Conservation (phyloP, 192 early-diverging fungal species). For the Linnemannia hyalina region DNA sequence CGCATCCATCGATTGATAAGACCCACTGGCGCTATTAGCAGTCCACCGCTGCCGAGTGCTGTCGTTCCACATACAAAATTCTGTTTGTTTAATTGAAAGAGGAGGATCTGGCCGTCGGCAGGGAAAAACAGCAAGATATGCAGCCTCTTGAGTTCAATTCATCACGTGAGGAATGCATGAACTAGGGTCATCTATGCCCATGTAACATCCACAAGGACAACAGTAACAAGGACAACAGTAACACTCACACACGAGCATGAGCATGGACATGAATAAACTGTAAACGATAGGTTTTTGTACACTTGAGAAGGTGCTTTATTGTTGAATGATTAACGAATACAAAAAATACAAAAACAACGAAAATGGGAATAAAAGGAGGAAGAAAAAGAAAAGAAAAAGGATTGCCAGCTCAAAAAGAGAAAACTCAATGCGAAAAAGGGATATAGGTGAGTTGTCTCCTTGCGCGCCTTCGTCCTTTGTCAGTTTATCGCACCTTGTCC, state of each 20-base stretch:
- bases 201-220: too few relatives aligned
- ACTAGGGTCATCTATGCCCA: too few relatives aligned
- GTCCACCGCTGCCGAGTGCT: conserved; percentile 11
- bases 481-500: not conserved
- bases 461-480: not conserved
- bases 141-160: too few relatives aligned
- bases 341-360: conserved; percentile 9
- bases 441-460: not conserved
- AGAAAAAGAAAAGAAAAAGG: not conserved
- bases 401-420: not conserved
- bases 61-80: conserved; percentile 23
- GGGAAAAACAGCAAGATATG: not conserved
- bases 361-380: not conserved
- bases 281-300: not conserved
- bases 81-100: conserved; percentile 43
- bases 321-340: conserved; percentile 7
- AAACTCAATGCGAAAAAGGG: not conserved
- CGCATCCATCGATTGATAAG: conserved; percentile 12
- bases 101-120: conserved; percentile 23
- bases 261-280: not conserved
- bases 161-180: not conserved
- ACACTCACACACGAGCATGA: too few relatives aligned
- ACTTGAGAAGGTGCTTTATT: not conserved
- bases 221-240: too few relatives aligned
- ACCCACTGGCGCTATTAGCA: not conserved